Percentiles rank a stretch among this genome's conserved stretches.
Conservation (phyloP, 2,329 filamentous ascomycete species). For the Phoma sp. region DNA sequence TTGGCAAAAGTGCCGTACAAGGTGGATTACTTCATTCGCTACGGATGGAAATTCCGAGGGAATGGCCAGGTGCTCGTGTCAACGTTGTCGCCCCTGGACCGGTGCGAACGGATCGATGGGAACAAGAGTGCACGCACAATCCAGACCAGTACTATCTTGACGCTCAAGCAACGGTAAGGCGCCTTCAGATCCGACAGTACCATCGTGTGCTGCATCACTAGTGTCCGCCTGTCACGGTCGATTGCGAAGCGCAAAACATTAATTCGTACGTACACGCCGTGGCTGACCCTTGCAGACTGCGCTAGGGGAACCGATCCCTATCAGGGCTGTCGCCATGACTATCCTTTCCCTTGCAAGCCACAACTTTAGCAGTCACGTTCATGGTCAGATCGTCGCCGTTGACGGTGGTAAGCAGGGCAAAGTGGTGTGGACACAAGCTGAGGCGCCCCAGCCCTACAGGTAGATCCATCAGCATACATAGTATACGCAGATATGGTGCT, state of each 20-base stretch:
- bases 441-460: slow-evolving; percentile 12
- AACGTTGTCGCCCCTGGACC: slow-evolving; percentile 57
- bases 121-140: slow-evolving; percentile 49
- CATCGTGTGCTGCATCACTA: background rate
- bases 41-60: slow-evolving; percentile 49
- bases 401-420: slow-evolving; percentile 56
- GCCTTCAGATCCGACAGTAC: background rate
- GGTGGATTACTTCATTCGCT: slow-evolving; percentile 52
- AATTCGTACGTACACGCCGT: background rate
- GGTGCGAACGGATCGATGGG: slow-evolving; percentile 54
- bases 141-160: slow-evolving; percentile 51
- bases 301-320: slow-evolving; percentile 48
- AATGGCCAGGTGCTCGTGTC: slow-evolving; percentile 49
- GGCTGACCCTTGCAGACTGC: slow-evolving; percentile 37
- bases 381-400: slow-evolving; percentile 55
- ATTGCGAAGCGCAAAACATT: background rate
- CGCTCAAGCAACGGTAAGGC: slow-evolving; percentile 51
- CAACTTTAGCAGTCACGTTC: slow-evolving; percentile 53
- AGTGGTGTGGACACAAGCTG: slow-evolving; percentile 50
- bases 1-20: slow-evolving; percentile 56
- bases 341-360: slow-evolving; percentile 57
- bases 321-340: slow-evolving; percentile 52
- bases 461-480: background rate
- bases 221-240: background rate
- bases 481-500: background rate